These are phyloP conservation scores for Leccinum broughii DNA, from an alignment of 768 basidiomycete species.

Conservation along the genomic window DNA sequence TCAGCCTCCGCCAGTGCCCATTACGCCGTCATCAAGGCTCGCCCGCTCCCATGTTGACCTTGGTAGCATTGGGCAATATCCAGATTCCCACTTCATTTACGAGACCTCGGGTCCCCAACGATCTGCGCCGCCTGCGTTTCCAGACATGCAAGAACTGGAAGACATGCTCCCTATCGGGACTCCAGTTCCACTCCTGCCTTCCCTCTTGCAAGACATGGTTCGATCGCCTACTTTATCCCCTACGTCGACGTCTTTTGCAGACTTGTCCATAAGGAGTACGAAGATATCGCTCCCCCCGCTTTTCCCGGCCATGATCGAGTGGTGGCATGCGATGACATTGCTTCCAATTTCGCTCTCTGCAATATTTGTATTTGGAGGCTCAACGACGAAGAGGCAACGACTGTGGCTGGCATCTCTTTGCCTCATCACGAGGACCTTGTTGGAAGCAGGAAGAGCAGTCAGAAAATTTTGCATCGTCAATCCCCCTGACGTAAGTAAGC, in stretches of 20 bases:
- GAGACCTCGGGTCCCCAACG: slow-evolving; percentile 56
- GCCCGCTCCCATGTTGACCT: slow-evolving; percentile 52
- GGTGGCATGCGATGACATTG: slow-evolving; percentile 28
- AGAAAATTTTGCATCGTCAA: slow-evolving; percentile 36
- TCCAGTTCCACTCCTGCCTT: slow-evolving; percentile 60
- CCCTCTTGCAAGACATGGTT: slow-evolving; percentile 75
- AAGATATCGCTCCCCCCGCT: slow-evolving; percentile 37
- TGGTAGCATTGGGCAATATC: slow-evolving; percentile 43
- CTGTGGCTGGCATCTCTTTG: slow-evolving; percentile 50
- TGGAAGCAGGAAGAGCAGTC: slow-evolving; percentile 42
- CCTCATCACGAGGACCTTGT: slow-evolving; percentile 41
- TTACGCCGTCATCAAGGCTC: slow-evolving; percentile 34
- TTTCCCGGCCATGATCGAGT: slow-evolving; percentile 30
- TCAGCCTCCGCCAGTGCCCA: slow-evolving; percentile 41
- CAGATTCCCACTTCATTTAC: slow-evolving; percentile 58
- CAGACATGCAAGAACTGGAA: slow-evolving; percentile 27
- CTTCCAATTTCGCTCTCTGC: slow-evolving; percentile 33
- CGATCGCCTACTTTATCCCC: slow-evolving; percentile 67
- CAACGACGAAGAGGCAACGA: slow-evolving; percentile 69
- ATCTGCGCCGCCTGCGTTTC: slow-evolving; percentile 39
- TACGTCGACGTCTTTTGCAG: slow-evolving; percentile 63
- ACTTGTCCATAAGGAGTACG: slow-evolving; percentile 59
- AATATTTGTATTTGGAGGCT: slow-evolving; percentile 81
- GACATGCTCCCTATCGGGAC: slow-evolving; percentile 31
- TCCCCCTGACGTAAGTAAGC: slow-evolving; percentile 26